phyloP scores from a whole-genome alignment of 2,329 filamentous ascomycete species.

The Fusarium dlaminii region DNA sequence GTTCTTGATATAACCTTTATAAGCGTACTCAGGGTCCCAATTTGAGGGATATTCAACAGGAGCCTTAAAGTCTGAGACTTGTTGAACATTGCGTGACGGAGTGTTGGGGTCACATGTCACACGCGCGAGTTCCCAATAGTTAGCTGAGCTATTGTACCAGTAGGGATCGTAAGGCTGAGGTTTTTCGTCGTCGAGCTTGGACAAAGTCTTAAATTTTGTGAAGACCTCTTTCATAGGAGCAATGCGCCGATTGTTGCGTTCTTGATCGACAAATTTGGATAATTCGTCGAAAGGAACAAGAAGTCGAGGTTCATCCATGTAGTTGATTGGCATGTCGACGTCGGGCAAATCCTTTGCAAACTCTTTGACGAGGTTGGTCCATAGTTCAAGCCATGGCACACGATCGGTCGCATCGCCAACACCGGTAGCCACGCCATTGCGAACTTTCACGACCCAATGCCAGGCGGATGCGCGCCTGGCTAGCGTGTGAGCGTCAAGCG shows the following conservation, averaged over 20 bases:
- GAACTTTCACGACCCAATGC: conserved; percentile 59
- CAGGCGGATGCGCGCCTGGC: conserved; percentile 53
- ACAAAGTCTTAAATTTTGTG: conserved; percentile 54
- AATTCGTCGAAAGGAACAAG: conserved; percentile 68
- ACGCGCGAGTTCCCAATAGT: conserved; percentile 69
- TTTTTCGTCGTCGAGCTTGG: conserved; percentile 48
- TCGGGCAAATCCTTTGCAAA: conserved; percentile 67
- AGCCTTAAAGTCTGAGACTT: conserved; percentile 44
- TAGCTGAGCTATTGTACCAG: conserved; percentile 57
- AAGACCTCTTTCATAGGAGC: conserved; percentile 55
- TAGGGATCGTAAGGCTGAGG: conserved; percentile 54
- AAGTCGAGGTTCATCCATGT: conserved; percentile 71
- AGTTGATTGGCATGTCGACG: conserved; percentile 73
- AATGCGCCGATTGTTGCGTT: conserved; percentile 56
- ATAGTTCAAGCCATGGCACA: conserved; percentile 58
- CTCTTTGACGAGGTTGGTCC: conserved; percentile 60
- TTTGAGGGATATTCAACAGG: conserved; percentile 48
- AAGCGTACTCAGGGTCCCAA: conserved; percentile 50
- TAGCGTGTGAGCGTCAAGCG: conserved; percentile 55
- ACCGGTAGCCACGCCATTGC: conserved; percentile 53
- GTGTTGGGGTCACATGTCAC: conserved; percentile 67
- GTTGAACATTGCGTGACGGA: conserved; percentile 52
- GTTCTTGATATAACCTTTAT: conserved; percentile 63
- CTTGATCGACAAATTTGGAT: conserved; percentile 58
- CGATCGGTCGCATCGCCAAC: conserved; percentile 52